phyloP scores from a whole-genome alignment of 768 basidiomycete genomes.

The Leccinum imitatum region DNA sequence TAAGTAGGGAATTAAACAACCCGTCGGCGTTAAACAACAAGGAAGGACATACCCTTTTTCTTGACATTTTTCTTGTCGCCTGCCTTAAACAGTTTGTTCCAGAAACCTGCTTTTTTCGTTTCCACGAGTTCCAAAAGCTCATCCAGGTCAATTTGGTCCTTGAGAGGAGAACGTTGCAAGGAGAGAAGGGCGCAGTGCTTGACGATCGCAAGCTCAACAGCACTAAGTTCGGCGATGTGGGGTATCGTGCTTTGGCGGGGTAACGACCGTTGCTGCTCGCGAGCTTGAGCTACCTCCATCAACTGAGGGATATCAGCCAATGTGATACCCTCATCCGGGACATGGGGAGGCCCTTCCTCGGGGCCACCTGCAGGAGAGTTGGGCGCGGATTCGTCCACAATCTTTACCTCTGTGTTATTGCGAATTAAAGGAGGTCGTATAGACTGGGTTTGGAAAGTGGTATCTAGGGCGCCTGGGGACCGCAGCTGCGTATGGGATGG shows the following conservation, averaged over 20 bases:
- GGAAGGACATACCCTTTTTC: slow-evolving; percentile 69
- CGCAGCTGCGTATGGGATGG: slow-evolving; percentile 40
- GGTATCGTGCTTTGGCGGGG: slow-evolving; percentile 77
- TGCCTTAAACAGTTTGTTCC: slow-evolving; percentile 93
- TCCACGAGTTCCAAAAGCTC: slow-evolving; percentile 94
- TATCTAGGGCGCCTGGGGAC: slow-evolving; percentile 39
- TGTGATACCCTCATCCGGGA: slow-evolving; percentile 80
- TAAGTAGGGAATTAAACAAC: slow-evolving; percentile 31
- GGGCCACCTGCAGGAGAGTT: slow-evolving; percentile 62
- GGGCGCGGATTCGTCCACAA: slow-evolving; percentile 78
- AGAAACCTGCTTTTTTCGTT: slow-evolving; percentile 89
- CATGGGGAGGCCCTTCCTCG: slow-evolving; percentile 40
- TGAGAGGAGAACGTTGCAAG: slow-evolving; percentile 73
- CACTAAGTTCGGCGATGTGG: slow-evolving; percentile 78
- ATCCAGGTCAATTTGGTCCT: slow-evolving; percentile 84
- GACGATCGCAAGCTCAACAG: slow-evolving; percentile 85
- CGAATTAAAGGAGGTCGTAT: slow-evolving; percentile 70
- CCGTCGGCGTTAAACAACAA: slow-evolving; percentile 3
- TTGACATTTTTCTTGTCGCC: slow-evolving; percentile 88
- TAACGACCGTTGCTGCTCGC: slow-evolving; percentile 82
- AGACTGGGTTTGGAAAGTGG: slow-evolving; percentile 40
- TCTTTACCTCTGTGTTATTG: slow-evolving; percentile 84
- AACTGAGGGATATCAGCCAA: slow-evolving; percentile 93
- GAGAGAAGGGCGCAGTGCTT: slow-evolving; percentile 88
- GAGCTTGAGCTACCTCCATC: slow-evolving; percentile 88